Conservation (phyloP, 345 rosid species). For the Eucalyptus cladocalyx region DNA sequence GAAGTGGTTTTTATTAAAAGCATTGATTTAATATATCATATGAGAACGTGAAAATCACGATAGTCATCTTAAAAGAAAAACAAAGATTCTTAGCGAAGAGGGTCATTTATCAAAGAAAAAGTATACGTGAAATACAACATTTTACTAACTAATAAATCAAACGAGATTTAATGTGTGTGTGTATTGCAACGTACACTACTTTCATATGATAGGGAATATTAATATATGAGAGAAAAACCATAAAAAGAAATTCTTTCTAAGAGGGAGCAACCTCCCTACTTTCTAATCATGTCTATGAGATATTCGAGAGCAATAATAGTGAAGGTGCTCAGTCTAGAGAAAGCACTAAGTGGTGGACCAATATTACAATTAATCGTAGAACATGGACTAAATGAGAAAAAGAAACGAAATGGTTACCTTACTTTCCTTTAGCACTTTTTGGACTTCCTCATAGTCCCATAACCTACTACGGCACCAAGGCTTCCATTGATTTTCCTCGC, state of each 20-base stretch:
- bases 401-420: background rate
- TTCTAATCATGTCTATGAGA: background rate
- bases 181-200: background rate
- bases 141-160: too few relatives aligned
- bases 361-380: background rate
- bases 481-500: background rate
- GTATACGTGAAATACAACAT: too few relatives aligned
- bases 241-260: background rate
- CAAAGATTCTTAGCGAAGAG: too few relatives aligned
- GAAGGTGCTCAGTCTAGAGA: background rate
- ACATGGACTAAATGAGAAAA: background rate
- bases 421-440: background rate
- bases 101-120: too few relatives aligned
- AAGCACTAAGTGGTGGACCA: background rate
- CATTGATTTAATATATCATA: too few relatives aligned
- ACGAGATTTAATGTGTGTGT: too few relatives aligned
- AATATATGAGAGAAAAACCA: too few relatives aligned
- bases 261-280: background rate
- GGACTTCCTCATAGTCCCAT: background rate
- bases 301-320: background rate
- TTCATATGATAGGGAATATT: too few relatives aligned
- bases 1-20: too few relatives aligned
- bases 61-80: too few relatives aligned
- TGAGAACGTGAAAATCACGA: too few relatives aligned
- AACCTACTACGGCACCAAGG: background rate